Conservation (phyloP, 1,284 basidiomycete species). For the Cryptococcus deneoformans region DNA sequence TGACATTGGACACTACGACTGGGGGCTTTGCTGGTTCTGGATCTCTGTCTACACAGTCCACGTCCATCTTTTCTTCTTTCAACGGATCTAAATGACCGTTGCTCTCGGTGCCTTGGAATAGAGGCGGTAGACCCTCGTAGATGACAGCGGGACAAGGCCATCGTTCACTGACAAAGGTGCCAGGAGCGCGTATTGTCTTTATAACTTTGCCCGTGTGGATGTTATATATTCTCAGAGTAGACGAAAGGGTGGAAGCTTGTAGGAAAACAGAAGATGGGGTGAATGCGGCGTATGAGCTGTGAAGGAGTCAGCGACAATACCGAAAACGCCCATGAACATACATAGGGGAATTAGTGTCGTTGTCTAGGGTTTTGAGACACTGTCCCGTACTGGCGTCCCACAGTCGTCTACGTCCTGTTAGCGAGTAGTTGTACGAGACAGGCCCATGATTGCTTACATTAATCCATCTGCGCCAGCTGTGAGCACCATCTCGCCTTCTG, state of each 20-base stretch:
- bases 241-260: conserved; percentile 85
- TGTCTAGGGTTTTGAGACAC: conserved; percentile 94
- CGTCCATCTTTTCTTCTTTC: too few species aligned
- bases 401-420: conserved; percentile 62
- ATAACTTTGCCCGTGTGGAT: conserved; percentile 86
- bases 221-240: conserved; percentile 90
- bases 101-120: too few species aligned
- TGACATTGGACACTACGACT: too few species aligned
- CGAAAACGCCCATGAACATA: conserved; percentile 44
- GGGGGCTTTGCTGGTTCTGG: too few species aligned
- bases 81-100: too few species aligned
- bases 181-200: conserved; percentile 64
- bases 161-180: conserved; percentile 26
- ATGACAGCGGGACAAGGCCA: conserved; percentile 36
- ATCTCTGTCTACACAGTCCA: too few species aligned
- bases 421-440: background rate
- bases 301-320: background rate
- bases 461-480: conserved; percentile 94
- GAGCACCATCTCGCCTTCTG: conserved; percentile 90
- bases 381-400: conserved; percentile 98
- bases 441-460: conserved; percentile 61
- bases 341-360: conserved; percentile 94
- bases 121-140: conserved; percentile 9
- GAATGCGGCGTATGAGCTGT: conserved; percentile 57
- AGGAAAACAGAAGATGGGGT: conserved; percentile 89